These are phyloP conservation scores for Eimeria sp. DNA, from an alignment of 169 alveolate genomes.

Conservation along the genomic window DNA sequence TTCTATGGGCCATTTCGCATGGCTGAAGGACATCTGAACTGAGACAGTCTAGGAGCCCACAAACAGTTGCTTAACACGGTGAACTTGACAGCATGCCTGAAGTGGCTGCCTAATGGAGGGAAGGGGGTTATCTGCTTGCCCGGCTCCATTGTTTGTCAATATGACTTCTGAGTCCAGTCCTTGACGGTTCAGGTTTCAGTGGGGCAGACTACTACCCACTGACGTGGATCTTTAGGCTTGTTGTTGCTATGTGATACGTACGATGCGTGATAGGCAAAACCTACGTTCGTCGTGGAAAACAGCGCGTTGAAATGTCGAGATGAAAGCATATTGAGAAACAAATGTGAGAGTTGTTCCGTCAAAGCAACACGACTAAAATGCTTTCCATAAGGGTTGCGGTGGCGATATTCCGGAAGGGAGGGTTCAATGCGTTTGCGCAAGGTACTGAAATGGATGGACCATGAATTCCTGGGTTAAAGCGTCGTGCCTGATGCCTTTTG, in stretches of 20 bases:
- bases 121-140: background rate
- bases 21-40: background rate
- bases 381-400: no score
- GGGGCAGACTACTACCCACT: background rate
- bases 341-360: background rate
- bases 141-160: background rate
- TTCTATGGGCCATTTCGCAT: background rate
- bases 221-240: background rate
- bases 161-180: background rate
- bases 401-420: background rate
- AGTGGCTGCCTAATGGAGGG: background rate
- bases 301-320: background rate
- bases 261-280: background rate
- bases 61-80: background rate
- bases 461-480: background rate
- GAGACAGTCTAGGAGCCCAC: background rate
- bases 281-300: background rate
- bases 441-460: background rate
- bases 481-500: background rate
- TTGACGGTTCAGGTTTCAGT: background rate
- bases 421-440: background rate
- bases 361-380: background rate
- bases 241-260: background rate
- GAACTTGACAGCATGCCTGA: background rate
- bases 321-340: background rate